These are phyloP conservation scores for Colletotrichum theobromicola DNA, from an alignment of 2,329 filamentous ascomycete genomes.

Conservation along the genomic window DNA sequence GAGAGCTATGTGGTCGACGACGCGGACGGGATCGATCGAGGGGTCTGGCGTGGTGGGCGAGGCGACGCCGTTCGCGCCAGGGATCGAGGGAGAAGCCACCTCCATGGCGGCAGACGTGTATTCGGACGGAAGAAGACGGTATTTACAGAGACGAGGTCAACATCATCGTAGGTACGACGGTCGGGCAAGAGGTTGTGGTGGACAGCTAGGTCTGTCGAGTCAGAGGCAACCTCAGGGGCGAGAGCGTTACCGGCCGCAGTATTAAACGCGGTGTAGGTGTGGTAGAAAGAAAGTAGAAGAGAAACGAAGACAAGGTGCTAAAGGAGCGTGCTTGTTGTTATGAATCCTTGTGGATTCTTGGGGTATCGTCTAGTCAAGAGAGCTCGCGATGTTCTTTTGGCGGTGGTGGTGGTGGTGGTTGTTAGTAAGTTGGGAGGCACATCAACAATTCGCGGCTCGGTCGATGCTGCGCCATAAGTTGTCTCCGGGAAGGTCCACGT, in stretches of 20 bases:
- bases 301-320: not conserved
- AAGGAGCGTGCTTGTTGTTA: slow-evolving; percentile 4
- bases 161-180: slow-evolving; percentile 18
- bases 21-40: slow-evolving; percentile 68
- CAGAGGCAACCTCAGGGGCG: slow-evolving; percentile 6
- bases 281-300: not conserved
- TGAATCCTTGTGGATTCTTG: not conserved
- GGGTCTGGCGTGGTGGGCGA: slow-evolving; percentile 51
- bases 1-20: slow-evolving; percentile 74
- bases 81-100: slow-evolving; percentile 51
- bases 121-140: slow-evolving; percentile 22
- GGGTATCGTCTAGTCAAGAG: slow-evolving; percentile 15
- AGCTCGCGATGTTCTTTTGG: not conserved
- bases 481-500: not conserved
- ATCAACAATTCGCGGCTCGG: not conserved
- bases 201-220: slow-evolving; percentile 10
- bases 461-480: not conserved
- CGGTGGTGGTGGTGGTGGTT: not conserved
- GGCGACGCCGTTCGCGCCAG: slow-evolving; percentile 52
- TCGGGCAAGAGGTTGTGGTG: not conserved
- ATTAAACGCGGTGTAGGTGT: not conserved
- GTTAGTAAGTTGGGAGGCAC: not conserved
- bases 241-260: not conserved
- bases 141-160: slow-evolving; percentile 14
- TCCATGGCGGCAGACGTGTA: slow-evolving; percentile 51